Base-by-base conservation (phyloP, 1,139 yeast species). In the Suhomyces atakaporum region DNA sequence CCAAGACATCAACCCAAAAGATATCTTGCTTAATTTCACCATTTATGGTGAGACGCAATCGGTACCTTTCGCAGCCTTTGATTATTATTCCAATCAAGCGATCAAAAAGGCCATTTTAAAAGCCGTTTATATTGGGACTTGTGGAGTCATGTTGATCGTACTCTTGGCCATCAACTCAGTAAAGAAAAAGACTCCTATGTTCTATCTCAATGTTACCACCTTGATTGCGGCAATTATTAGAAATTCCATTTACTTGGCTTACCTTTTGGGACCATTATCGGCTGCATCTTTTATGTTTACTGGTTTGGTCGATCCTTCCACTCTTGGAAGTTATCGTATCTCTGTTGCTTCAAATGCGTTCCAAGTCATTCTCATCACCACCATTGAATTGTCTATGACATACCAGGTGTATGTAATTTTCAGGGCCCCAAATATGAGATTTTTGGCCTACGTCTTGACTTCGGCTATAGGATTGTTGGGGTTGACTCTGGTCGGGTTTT, bases 401-500 rank as follows among this genome's bases (percentile, higher is more conserved):
- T 79, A 79, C 51, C 97, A 92, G 59, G 75, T 84, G 5, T 73
- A 69, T 43, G 73, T 83, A 11, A 81, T 90, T 29, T 86, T 85
- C 63, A 69, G 72, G 39, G 64, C 77, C 10, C 77, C 80, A n/a
- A 69, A 68, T 25, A 62, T 63, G 31, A 66, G 61, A 38, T 54
- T 46, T 15, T 38, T 71, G 27, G 75, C 83, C 0, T 39, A 54
- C 25, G 5, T 58, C 0, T 56, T 78, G n/a, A 66, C 80, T 0
- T 42, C 50, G 0, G 28, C 74, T 1, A 65, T 81, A 0, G 58
- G 58, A 1, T 35, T 58, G 0, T 60, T 81, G 20, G 83, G 80
- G 0, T 32, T 75, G 5, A 61, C 75, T 2, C 73, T 82, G 1
- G 61, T 78, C 15, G 81, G 68, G 0, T 60, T 84, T 32, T 81